Evolutionary conservation across 192 early-diverging fungal species (phyloP).

Genomic region (Chytriomyces confervae): DNA sequence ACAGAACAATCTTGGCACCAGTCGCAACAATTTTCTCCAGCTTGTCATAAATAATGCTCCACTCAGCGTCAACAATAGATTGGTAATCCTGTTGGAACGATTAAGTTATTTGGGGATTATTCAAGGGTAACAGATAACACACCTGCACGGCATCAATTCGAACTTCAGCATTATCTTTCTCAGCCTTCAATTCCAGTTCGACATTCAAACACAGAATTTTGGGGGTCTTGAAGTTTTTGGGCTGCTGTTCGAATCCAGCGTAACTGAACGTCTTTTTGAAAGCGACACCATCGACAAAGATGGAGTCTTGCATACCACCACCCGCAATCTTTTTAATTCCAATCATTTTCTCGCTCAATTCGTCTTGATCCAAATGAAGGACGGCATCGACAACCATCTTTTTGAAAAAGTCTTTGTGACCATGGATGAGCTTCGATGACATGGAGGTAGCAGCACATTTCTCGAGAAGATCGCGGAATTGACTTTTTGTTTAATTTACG

Average conservation of each 20-base stretch:
- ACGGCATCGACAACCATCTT: slow-evolving; percentile 99
- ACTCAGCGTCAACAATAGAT: slow-evolving; percentile 99
- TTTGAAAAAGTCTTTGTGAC: slow-evolving; percentile 96
- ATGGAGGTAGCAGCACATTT: slow-evolving; percentile 99
- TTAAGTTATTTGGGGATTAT: background rate
- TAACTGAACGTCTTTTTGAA: slow-evolving; percentile 99
- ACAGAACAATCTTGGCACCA: slow-evolving; percentile 97
- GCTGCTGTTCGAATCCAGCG: slow-evolving; percentile 99
- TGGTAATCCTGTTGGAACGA: slow-evolving; percentile 82
- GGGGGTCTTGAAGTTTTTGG: slow-evolving; percentile 90
- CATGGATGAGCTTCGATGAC: slow-evolving; percentile 97
- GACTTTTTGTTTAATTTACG: slow-evolving; percentile 44
- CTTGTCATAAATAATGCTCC: slow-evolving; percentile 99
- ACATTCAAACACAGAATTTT: slow-evolving; percentile 94
- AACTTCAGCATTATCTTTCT: slow-evolving; percentile 99
- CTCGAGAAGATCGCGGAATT: slow-evolving; percentile 87
- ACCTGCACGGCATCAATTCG: slow-evolving; percentile 84
- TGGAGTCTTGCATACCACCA: slow-evolving; percentile 98
- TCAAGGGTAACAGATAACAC: slow-evolving; percentile 8
- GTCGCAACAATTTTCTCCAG: slow-evolving; percentile 92
- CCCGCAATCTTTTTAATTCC: slow-evolving; percentile 98
- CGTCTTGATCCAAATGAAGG: slow-evolving; percentile 91
- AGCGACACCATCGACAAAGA: slow-evolving; percentile 94
- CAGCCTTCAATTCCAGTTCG: slow-evolving; percentile 98
- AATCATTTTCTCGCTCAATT: slow-evolving; percentile 95